Base-by-base conservation (phyloP, 768 basidiomycete species). In the Trametopsis cervina region DNA sequence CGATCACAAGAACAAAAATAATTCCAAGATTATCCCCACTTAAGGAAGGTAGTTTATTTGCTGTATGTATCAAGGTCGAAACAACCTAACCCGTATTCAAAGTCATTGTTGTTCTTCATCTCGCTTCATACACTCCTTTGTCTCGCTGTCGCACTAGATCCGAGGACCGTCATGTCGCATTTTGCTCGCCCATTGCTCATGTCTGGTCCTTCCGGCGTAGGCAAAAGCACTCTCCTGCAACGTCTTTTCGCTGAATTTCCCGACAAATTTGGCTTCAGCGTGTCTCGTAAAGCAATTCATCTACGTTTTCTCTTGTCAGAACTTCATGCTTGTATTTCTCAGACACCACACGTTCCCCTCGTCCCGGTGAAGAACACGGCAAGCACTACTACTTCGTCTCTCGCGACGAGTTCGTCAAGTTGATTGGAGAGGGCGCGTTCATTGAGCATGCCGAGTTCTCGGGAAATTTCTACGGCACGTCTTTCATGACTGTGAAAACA, bases 361-460 rank as follows among this genome's bases (percentile, higher is more conserved):
- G 95, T 21, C 76, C 83, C 9, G 91, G 89, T 15, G 95, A 97
- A 57, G 67, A 67, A 23, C 72, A 92, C 62, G 92, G 92, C 43
- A 76, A 77, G 56, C 83, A 90, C 51, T 98, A 98, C 66, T 78
- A 92, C 65, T 98, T 96, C 58, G 83, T 91, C 11, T 69, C 76
- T 11, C 67, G 69, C 23, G 78, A 85, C n/a, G 67, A 64, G 18
- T 98, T 98, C 70, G 75, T 74, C 56, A 67, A 75, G 21, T 77
- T 95, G 54, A 75, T 91, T 40, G 63, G 65, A 15, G 68, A 81
- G 21, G 73, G 77, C 46, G 91, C 85, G 17, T 97, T 98, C 66
- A 86, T 98, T 55, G 95, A 98, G 67, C 80, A 91, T 57, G 92
- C 95, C 13, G 83, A 95, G 64, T 98, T 95, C 68, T 90, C 88